Evolutionary conservation across 805 yeast species (phyloP).

Genomic region (Scheffersomyces coipomensis): DNA sequence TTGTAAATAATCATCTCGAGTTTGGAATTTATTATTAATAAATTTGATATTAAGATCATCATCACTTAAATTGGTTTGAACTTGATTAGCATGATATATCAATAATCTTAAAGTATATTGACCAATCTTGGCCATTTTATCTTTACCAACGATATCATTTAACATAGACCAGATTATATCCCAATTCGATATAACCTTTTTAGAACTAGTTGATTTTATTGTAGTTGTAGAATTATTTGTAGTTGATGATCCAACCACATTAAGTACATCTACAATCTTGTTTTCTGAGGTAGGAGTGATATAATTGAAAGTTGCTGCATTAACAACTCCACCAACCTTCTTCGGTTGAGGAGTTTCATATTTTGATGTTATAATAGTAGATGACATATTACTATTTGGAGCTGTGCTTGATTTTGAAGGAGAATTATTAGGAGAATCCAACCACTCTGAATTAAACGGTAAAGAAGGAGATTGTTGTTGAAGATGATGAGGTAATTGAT

Average conservation of each 20-base stretch:
- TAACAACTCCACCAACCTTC: constrained; percentile 4
- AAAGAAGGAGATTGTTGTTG: neutral
- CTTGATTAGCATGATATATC: constrained; percentile 43
- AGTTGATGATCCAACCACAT: neutral
- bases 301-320: constrained; percentile 3
- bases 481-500: too few relatives aligned
- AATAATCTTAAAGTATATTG: constrained; percentile 59
- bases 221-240: too few relatives aligned
- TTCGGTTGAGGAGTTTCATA: constrained; percentile 9
- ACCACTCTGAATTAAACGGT: constrained; percentile 24
- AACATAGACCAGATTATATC: constrained; percentile 54
- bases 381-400: constrained; percentile 11
- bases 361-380: constrained; percentile 8
- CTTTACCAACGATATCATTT: constrained; percentile 64
- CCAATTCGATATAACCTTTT: constrained; percentile 13
- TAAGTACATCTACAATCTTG: neutral
- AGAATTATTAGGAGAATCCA: constrained; percentile 15
- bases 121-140: constrained; percentile 63
- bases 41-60: constrained; percentile 27
- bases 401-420: constrained; percentile 10
- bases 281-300: constrained; percentile 1
- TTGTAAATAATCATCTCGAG: constrained; percentile 28
- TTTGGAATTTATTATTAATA: constrained; percentile 30
- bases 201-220: neutral
- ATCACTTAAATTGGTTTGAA: constrained; percentile 34